These are phyloP conservation scores for Pontederia crassipes DNA, from an alignment of 176 grass and related monocot species.

Conservation along the genomic window DNA sequence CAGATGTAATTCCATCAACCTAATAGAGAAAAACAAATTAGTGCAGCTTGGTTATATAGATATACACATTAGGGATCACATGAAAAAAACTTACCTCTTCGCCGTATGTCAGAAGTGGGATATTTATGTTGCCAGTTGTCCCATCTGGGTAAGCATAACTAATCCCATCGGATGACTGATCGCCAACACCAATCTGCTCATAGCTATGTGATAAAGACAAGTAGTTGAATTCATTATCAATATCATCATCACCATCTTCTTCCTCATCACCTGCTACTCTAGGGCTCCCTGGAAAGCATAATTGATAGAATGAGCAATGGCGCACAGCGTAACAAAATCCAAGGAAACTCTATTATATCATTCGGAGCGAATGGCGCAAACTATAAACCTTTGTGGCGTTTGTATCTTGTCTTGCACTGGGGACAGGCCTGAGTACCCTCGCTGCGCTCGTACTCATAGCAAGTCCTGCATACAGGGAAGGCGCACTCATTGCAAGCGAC, in stretches of 20 bases:
- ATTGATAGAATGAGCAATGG: background rate
- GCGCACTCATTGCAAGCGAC: conserved; percentile 45
- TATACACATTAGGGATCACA: background rate
- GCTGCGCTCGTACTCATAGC: conserved; percentile 41
- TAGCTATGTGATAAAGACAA: conserved; percentile 11
- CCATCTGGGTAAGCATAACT: background rate
- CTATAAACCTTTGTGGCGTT: conserved; percentile 34
- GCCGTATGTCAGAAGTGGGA: conserved; percentile 37
- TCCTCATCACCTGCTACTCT: conserved; percentile 43
- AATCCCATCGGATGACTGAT: conserved; percentile 14
- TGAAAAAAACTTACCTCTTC: conserved; percentile 28
- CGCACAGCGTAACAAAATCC: background rate
- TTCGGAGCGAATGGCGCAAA: background rate
- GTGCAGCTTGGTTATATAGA: background rate
- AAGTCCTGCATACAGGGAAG: conserved; percentile 34
- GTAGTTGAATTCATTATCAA: conserved; percentile 30
- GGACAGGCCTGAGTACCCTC: conserved; percentile 44
- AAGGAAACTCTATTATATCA: conserved; percentile 1
- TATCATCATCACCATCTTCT: conserved; percentile 43
- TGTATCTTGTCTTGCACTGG: conserved; percentile 44
- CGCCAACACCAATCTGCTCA: conserved; percentile 20
- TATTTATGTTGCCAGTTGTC: background rate
- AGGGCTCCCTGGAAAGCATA: conserved; percentile 24
- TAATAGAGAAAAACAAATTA: conserved; percentile 9
- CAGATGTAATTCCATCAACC: conserved; percentile 27